Conservation (phyloP, 1,284 basidiomycete genomes). For the Trichosporon inkin region DNA sequence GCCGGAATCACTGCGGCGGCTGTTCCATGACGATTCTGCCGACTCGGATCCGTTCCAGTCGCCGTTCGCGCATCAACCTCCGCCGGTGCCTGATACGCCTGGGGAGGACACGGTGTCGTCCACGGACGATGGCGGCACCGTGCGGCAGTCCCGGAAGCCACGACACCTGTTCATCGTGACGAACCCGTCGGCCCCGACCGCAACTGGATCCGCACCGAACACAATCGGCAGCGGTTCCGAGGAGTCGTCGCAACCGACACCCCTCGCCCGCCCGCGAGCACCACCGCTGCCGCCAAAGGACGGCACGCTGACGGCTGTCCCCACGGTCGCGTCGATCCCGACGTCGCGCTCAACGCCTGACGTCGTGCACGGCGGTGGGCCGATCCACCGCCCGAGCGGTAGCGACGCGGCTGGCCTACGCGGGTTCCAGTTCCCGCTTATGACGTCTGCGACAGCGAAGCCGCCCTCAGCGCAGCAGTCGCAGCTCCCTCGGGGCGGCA, state of each 20-base stretch:
- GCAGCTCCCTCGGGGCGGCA: slow-evolving; percentile 22
- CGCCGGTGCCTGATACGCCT: background rate
- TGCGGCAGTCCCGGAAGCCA: slow-evolving; percentile 22
- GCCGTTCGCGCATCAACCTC: slow-evolving; percentile 23
- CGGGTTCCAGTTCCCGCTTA: slow-evolving; percentile 47
- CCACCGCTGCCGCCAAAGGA: slow-evolving; percentile 1
- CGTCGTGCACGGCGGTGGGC: slow-evolving; percentile 5
- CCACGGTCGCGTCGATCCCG: background rate
- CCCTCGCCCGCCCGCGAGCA: slow-evolving; percentile 20
- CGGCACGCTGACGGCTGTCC: slow-evolving; percentile 16
- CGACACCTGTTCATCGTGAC: slow-evolving; percentile 23
- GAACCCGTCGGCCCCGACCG: slow-evolving; percentile 21
- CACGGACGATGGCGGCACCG: slow-evolving; percentile 13
- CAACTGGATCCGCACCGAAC: background rate
- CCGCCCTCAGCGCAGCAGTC: slow-evolving; percentile 2
- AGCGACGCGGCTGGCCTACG: slow-evolving; percentile 35
- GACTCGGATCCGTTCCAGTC: slow-evolving; percentile 47
- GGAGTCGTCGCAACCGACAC: slow-evolving; percentile 26
- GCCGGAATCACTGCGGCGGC: slow-evolving; percentile 47
- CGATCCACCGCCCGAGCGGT: slow-evolving; percentile 29
- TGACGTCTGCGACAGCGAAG: slow-evolving; percentile 22
- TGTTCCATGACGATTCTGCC: slow-evolving; percentile 48
- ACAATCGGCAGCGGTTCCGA: slow-evolving; percentile 14
- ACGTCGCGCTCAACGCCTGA: slow-evolving; percentile 11
- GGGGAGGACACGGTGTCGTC: background rate